Conservation (phyloP, 106 monocot genomes). For the Vanilla planifolia region DNA sequence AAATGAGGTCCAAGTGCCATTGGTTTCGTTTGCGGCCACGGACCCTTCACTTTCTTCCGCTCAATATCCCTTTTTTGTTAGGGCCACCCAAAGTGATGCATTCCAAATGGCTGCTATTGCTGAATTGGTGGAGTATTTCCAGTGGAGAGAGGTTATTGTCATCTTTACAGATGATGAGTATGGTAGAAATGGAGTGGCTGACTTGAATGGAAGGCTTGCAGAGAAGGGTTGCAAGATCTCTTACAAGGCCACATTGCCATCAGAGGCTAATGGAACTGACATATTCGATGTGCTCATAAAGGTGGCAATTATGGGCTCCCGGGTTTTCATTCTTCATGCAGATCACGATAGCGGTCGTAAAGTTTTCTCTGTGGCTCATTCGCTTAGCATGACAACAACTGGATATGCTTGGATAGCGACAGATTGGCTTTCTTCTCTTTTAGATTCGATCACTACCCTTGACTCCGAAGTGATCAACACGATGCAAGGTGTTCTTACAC, state of each 20-base stretch:
- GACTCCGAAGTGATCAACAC: slow-evolving; percentile 27
- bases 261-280: slow-evolving; percentile 20
- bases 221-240: slow-evolving; percentile 43
- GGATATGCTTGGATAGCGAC: slow-evolving; percentile 91
- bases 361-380: slow-evolving; percentile 52
- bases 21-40: slow-evolving; percentile 61
- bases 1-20: slow-evolving; percentile 61
- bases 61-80: slow-evolving; percentile 64
- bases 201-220: slow-evolving; percentile 39
- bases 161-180: slow-evolving; percentile 59
- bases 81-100: slow-evolving; percentile 44
- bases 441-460: slow-evolving; percentile 42
- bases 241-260: slow-evolving; percentile 36
- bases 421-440: slow-evolving; percentile 60
- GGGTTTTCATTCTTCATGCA: slow-evolving; percentile 39
- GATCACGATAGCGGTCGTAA: slow-evolving; percentile 23
- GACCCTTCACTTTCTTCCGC: slow-evolving; percentile 57
- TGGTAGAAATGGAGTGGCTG: slow-evolving; percentile 57
- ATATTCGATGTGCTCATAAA: slow-evolving; percentile 31
- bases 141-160: slow-evolving; percentile 54
- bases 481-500: slow-evolving; percentile 69
- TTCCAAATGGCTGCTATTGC: slow-evolving; percentile 66
- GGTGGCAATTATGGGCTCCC: slow-evolving; percentile 44
- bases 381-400: slow-evolving; percentile 59
- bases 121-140: slow-evolving; percentile 46